Evolutionary conservation across 495 filamentous ascomycete genomes (phyloP), one percentile per base, ranked within the genome.

Genomic region (Aspergillus haitiensis): DNA sequence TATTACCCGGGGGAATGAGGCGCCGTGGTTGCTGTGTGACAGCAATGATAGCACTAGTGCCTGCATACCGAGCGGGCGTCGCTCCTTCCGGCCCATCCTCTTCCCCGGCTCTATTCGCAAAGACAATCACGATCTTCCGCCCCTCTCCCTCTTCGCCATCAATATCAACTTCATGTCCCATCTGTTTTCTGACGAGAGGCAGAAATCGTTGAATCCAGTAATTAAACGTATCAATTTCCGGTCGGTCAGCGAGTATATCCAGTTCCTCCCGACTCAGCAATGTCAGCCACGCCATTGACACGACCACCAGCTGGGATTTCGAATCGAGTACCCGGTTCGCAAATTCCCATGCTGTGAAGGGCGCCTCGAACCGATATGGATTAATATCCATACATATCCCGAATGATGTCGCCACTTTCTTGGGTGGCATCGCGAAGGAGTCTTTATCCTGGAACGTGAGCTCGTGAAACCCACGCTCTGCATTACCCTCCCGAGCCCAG

Each of bases 201-300:
- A 86, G 82, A 42, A 97, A 78, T 45, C 93, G 79, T 62, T 86
- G 84, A n/a, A 95, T 74, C 94, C 94, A 98, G 73, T 97, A 98
- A 21, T 84, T 83, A 56, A 97, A 79, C 0, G 91, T 95, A 54
- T 90, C 84, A 68, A 89, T 72, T 60, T 97, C 92, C 8, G 92
- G 89, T 60, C 87, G 78, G 2, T 56, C 77, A 71, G 74, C 70
- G 59, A 72, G 72, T 61, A 64, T 71, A 75, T 46, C 72, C n/a
- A 79, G 68, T 42, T 71, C 80, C 42, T 73, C 82, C 50, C 70
- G 85, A 66, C 53, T 59, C 31, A 79, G 61, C 7, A 74, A 67
- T 5, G 88, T 90, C 40, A 93, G 75, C 93, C 93, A 98, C 0
- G 94, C 92, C 90, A 97, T 97, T 13, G 84, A 84, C 21, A 97